Evolutionary conservation across 345 rosid species (phyloP).

Genomic region (Garcia nutans): DNA sequence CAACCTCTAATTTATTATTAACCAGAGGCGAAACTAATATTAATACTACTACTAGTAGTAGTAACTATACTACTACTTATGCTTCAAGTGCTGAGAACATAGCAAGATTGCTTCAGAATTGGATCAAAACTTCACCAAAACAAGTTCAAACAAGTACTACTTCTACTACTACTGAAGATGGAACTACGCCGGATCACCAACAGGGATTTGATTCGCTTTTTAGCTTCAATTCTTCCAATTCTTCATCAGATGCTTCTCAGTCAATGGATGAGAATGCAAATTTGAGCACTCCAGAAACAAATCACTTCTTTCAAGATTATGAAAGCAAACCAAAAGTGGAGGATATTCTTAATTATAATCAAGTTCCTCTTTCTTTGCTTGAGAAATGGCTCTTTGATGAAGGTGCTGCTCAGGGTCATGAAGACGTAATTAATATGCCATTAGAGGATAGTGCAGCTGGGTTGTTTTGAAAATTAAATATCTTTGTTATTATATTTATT

Average conservation of each 20-base stretch:
- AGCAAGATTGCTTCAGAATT: slow-evolving; percentile 62
- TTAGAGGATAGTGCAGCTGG: slow-evolving; percentile 31
- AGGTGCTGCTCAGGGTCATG: slow-evolving; percentile 39
- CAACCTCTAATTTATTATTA: slow-evolving; percentile 14
- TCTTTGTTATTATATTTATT: not conserved
- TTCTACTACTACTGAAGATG: slow-evolving; percentile 17
- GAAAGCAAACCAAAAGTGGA: slow-evolving; percentile 42
- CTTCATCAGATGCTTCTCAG: slow-evolving; percentile 50
- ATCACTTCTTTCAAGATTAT: slow-evolving; percentile 37
- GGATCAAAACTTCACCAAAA: slow-evolving; percentile 43
- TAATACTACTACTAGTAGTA: not conserved
- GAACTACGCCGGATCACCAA: slow-evolving; percentile 19
- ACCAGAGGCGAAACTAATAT: no score
- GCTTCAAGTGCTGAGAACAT: slow-evolving; percentile 70
- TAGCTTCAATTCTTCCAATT: slow-evolving; percentile 43
- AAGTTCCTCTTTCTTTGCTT: slow-evolving; percentile 49
- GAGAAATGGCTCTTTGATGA: slow-evolving; percentile 81
- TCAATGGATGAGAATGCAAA: slow-evolving; percentile 32
- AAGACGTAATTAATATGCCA: slow-evolving; percentile 42
- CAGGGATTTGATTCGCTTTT: slow-evolving; percentile 42
- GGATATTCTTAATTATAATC: not conserved
- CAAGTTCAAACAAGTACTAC: slow-evolving; percentile 25
- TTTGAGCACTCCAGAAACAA: slow-evolving; percentile 17
- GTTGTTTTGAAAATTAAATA: slow-evolving; percentile 25
- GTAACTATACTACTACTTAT: slow-evolving; percentile 20